Conservation (phyloP, 2,329 filamentous ascomycete species). For the Exophiala calicioides region DNA sequence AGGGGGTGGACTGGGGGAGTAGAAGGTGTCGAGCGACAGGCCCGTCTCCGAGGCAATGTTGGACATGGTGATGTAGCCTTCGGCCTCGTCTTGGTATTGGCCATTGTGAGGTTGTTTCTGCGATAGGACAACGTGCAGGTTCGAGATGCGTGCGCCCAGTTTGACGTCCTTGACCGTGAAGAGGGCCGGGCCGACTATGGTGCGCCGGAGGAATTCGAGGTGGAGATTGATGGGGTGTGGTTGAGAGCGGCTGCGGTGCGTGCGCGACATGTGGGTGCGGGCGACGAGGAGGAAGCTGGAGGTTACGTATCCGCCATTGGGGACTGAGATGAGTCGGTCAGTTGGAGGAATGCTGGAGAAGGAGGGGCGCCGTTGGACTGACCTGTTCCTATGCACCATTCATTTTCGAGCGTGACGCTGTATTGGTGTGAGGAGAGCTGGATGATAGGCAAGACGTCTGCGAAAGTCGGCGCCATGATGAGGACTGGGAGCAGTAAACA, state of each 20-base stretch:
- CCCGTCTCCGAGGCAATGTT: conserved; percentile 63
- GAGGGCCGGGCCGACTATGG: conserved; percentile 56
- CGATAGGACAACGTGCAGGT: conserved; percentile 62
- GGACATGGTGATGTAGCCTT: conserved; percentile 65
- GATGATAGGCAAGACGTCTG: conserved; percentile 28
- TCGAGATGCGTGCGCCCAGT: conserved; percentile 63
- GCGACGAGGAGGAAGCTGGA: conserved; percentile 63
- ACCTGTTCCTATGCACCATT: conserved; percentile 69
- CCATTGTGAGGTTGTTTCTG: conserved; percentile 35
- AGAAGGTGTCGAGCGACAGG: conserved; percentile 57
- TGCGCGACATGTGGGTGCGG: conserved; percentile 57
- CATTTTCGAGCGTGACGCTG: conserved; percentile 54
- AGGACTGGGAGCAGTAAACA: neutral
- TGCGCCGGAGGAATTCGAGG: conserved; percentile 66
- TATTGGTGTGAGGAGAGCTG: conserved; percentile 58
- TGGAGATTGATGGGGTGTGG: conserved; percentile 66
- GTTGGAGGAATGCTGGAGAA: conserved; percentile 4
- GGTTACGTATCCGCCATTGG: conserved; percentile 70
- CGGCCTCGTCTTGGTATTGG: conserved; percentile 50
- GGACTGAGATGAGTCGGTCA: conserved; percentile 51
- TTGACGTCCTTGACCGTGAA: conserved; percentile 65
- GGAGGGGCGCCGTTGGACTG: conserved; percentile 27
- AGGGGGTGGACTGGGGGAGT: conserved; percentile 48
- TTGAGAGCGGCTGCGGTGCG: conserved; percentile 50
- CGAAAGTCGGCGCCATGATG: conserved; percentile 26